A percentile compares a stretch with the other conserved stretches of the same genome.
Conservation (phyloP, 1,284 basidiomycete genomes). For the Porogramme epimiltina region DNA sequence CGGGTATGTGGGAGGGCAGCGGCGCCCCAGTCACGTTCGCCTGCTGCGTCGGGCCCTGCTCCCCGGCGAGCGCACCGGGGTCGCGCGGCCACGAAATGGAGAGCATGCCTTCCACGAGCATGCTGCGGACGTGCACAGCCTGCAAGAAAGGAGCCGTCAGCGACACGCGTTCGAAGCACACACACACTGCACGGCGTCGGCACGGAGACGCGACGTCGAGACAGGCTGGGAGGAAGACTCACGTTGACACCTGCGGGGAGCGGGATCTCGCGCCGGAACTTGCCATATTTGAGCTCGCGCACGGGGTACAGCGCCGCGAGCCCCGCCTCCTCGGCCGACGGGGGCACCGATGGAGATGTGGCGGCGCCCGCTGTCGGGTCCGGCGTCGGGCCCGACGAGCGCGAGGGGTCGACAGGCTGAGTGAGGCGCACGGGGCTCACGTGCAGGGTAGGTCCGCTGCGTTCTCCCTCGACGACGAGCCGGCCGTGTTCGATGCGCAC, state of each 20-base stretch:
- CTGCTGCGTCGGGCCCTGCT: background rate
- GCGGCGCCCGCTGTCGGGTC: constrained; percentile 8
- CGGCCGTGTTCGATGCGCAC: constrained; percentile 44
- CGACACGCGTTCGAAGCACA: too few species aligned
- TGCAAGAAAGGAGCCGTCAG: constrained; percentile 3
- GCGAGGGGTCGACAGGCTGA: too few species aligned
- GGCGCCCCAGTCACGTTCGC: background rate
- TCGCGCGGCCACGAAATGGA: constrained; percentile 28
- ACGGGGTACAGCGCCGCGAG: constrained; percentile 28
- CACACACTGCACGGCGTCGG: too few species aligned
- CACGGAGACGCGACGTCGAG: too few species aligned
- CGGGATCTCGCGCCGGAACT: constrained; percentile 46
- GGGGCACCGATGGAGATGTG: too few species aligned
- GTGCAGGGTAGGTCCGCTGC: constrained; percentile 30
- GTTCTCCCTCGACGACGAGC: constrained; percentile 49
- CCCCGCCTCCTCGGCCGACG: constrained; percentile 4
- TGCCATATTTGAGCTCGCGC: constrained; percentile 55
- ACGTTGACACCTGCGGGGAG: constrained; percentile 53
- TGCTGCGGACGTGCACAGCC: constrained; percentile 25
- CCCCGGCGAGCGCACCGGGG: constrained; percentile 6
- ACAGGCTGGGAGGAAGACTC: constrained; percentile 27
- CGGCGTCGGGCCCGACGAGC: background rate
- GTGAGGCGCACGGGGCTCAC: background rate
- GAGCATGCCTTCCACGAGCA: constrained; percentile 27
- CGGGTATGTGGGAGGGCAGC: background rate